Evolutionary conservation across 331 rosid genomes (phyloP), one percentile per base, ranked within the genome.

Genomic region (Malus hybrid): DNA sequence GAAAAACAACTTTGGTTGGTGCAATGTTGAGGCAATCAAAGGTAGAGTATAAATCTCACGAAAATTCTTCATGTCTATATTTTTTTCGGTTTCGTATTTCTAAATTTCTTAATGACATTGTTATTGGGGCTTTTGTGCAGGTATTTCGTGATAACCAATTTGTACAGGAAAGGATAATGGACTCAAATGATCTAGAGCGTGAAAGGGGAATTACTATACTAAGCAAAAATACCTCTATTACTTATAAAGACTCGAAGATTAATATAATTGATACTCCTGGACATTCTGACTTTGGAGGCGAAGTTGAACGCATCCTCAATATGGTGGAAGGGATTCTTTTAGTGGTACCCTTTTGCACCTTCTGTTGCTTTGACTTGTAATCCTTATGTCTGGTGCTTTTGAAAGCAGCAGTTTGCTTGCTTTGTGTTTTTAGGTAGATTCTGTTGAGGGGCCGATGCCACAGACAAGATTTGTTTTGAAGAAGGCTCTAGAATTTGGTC

Each of bases 371-470:
- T 72, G 54, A 22, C 57, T 61, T 66, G 27, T 28, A 29, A 14
- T 79, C 3, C 44, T 33, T 75, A 24, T 66, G 7, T 6, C 3
- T 15, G 13, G 19, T 62, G 24, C 7, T 42, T 27, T 65, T 36
- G 10, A 52, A 22, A 10, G 31, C 60, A 39, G 62, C 52, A 42
- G 50, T 52, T 62, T 69, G 44, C 19, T 75, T 42, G 28, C 34
- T 22, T 6, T 63, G 65, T 71, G 36, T 76, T 69, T 85, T 65
- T 83, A 92, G 99, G 99, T 94, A 65, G 99, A 94, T 83, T 94
- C 99, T 73, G 99, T 94, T 68, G 99, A 94, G 84, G 99, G 99
- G 65, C 99, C 99, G 63, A 94, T 94, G 99, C 99, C 99, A 36
- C 99, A 94, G 79, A 94, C 99, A 52, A 94, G 99, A 84, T 94